Evolutionary conservation across 2,329 filamentous ascomycete genomes (phyloP).

Genomic region (Colletotrichum scovillei): DNA sequence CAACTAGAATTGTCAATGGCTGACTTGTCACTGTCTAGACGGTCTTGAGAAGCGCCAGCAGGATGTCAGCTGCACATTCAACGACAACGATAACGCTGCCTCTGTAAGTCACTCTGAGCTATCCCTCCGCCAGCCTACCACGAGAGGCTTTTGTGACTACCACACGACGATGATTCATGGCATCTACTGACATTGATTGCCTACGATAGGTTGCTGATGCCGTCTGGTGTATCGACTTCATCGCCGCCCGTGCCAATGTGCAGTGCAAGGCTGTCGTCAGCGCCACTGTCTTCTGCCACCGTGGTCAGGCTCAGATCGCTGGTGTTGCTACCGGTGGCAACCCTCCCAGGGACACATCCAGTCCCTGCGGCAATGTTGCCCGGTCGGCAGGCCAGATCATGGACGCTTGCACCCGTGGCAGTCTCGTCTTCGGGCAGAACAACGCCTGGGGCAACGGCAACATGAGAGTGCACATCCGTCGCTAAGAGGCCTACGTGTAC

Average conservation of each 20-base stretch:
- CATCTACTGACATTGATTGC: not conserved
- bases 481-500: too few species aligned
- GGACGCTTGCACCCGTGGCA: slow-evolving; percentile 22
- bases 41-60: slow-evolving; percentile 24
- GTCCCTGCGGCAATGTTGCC: slow-evolving; percentile 21
- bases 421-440: slow-evolving; percentile 20
- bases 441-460: slow-evolving; percentile 21
- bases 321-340: slow-evolving; percentile 13
- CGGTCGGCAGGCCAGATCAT: slow-evolving; percentile 22
- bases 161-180: too few species aligned
- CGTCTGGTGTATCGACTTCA: slow-evolving; percentile 30
- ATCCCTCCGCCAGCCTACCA: fast-evolving
- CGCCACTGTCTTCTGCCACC: slow-evolving; percentile 21
- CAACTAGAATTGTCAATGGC: not conserved
- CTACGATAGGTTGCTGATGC: slow-evolving; percentile 10
- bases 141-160: not conserved
- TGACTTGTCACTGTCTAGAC: not conserved
- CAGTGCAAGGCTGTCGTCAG: slow-evolving; percentile 19
- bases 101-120: not conserved
- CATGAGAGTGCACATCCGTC: slow-evolving; percentile 16
- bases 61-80: slow-evolving; percentile 14
- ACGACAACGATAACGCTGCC: not conserved
- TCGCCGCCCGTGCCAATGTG: slow-evolving; percentile 24
- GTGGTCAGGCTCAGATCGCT: slow-evolving; percentile 23
- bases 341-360: slow-evolving; percentile 15